Percentiles rank a stretch among this genome's conserved stretches.
phyloP scores from a whole-genome alignment of 2,329 filamentous ascomycete genomes.

The Penicillium janthinellum region DNA sequence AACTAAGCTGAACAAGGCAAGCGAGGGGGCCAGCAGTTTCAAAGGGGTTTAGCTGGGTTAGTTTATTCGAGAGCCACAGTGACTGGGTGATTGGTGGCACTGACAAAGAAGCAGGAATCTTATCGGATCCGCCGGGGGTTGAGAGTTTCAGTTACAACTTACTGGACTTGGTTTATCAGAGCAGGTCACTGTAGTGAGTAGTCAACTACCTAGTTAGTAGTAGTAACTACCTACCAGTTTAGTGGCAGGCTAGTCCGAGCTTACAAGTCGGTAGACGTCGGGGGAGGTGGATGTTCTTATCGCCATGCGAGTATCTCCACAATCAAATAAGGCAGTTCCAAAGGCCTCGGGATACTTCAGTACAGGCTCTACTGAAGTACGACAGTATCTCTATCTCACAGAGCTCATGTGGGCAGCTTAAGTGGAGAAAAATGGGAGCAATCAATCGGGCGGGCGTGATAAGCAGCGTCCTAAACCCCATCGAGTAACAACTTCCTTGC shows the following conservation, averaged over 20 bases:
- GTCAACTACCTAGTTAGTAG: too few species aligned
- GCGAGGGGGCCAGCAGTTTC: too few species aligned
- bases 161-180: too few species aligned
- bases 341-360: too few species aligned
- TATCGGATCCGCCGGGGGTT: neutral
- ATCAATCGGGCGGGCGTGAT: slow-evolving; percentile 2
- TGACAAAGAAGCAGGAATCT: neutral
- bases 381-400: neutral
- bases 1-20: too few species aligned
- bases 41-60: too few species aligned
- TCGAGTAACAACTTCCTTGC: slow-evolving; percentile 12
- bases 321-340: too few species aligned
- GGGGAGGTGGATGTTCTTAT: neutral
- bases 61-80: too few species aligned
- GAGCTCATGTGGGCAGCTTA: neutral
- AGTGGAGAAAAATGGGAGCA: neutral
- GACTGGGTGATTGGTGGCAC: neutral
- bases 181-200: too few species aligned
- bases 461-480: slow-evolving; percentile 14
- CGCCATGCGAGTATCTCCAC: neutral
- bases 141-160: too few species aligned
- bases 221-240: neutral
- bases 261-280: neutral
- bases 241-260: neutral
- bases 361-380: too few species aligned